Evolutionary conservation across 441 rosid genomes (phyloP), one percentile per base, ranked within the genome.

Genomic region (Isatis lusitanica): DNA sequence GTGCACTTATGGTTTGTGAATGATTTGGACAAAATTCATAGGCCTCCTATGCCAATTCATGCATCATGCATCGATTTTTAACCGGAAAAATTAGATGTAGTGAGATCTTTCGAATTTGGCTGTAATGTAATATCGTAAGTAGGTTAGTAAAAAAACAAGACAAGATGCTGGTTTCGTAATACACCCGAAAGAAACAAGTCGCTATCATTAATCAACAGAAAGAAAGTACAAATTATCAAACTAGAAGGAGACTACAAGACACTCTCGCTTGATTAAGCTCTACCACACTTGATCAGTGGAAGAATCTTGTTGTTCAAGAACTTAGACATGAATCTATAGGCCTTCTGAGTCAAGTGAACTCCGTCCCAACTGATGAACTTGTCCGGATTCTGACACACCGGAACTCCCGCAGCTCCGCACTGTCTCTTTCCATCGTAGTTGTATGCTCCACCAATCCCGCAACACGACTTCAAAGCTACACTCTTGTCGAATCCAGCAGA

Each of bases 301-400:
- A 44, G n/a, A 7, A 79, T 77, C 36, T 73, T 70, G 2, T 3
- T 18, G 48, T 79, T 50, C 16, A 85, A 63, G 71, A 81, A 83
- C 31, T 15, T 38, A 5, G 85, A 69, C 78, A 81, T 77, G 51
- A 44, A 13, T 2, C 16, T 21, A 35, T 83, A 77, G 10, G 81
- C 82, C 44, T 52, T 74, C 55, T 85, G 86, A 0, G 85, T 79
- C 81, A 81, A 65, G 62, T 79, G 79, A 18, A 79, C 59, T 40
- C 85, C 86, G 12, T 85, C 86, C 82, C 85, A 85, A 24, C 83
- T 81, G 2, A 81, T 46, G 12, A 31, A 56, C 52, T 56, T 58
- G 1, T 50, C 9, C 0, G 83, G 82, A 30, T 75, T 68, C 17
- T 9, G 40, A 71, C 86, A 85, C 2, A 75, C 74, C 0, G 73